Evolutionary conservation across 169 alveolate species (phyloP), one percentile per base, ranked within the genome.

Genomic region (Plasmodium cynomolgi): DNA sequence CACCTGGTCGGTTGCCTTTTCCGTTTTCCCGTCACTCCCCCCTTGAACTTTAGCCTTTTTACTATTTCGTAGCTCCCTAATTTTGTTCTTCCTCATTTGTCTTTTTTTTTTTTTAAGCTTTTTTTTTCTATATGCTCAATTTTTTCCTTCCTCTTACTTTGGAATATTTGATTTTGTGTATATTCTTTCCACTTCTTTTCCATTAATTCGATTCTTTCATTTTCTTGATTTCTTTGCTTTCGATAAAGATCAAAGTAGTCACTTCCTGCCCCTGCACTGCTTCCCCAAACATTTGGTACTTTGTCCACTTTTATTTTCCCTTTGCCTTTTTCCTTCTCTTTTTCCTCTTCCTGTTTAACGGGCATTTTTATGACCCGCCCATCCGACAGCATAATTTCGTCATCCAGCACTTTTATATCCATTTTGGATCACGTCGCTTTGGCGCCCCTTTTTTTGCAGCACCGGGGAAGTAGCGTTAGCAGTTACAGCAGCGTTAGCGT

Each of bases 191-290:
- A 95, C 50, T 84, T 73, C 44, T 92, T 81, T 39, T 95, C 97
- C 62, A 91, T 85, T 29, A 92, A 56, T 56, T 96, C 95, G 5
- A 93, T 62, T 62, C 97, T 23, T 62, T 95, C 96, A 56, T 81
- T 79, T 83, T 96, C 97, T 20, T 85, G 34, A 86, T 74, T 91
- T 31, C 97, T 92, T 6, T 84, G 94, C 44, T 85, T 96, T 72
- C 97, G 34, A 62, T 96, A 96, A n/a, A 86, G 92, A 71, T 93
- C 96, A 58, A 96, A 84, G 81, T 95, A 96, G 58, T 96, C 97
- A 83, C 97, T 96, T 72, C 97, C 97, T 73, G 97, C 97, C 0
- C 97, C 97, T 8, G 97, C 96, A 81, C 96, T 93, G 47, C 97
- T 95, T 68, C 97, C 97, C 97, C 97, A 96, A 50, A 96, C 96